Base-by-base conservation (phyloP, 1,284 basidiomycete genomes). In the Pascua guehoae region DNA sequence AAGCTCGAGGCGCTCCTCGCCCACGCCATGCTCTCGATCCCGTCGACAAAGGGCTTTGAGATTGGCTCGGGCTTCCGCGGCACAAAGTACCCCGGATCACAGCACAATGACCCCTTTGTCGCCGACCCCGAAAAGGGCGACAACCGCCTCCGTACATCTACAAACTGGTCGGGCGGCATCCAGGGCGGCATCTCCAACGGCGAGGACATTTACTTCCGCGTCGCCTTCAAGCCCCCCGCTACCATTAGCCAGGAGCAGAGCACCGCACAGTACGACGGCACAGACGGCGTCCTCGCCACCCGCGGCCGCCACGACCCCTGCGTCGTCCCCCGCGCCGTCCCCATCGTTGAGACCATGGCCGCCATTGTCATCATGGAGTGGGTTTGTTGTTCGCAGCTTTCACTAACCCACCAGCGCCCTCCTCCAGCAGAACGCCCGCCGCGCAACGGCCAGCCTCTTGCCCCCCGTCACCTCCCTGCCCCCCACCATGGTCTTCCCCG, bases 151-250 rank as follows among this genome's bases (percentile, higher is more conserved):
- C 87, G 91, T 38, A 98, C 96, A 10, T 74, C 79, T 54, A 93
- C 92, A 49, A 99, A 98, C 81, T 93, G 93, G 90, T 92, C 89
- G 68, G 96, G 96, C 51, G 96, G 96, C 55, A 84, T 98, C 55
- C 96, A 99, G 79, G 96, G 96, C 54, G 96, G 96, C 41, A 98
- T 99, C 76, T 88, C 89, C 56, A 99, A 99, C 75, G 92, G 92
- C 48, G 93, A 98, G 81, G 87, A 93, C 72, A 88, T 99, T 73
- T 98, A 98, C 82, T 98, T 99, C 83, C 84, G 91, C 58, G 83
- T 98, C 67, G 94, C 89, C 2, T 99, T 99, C 86, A 99, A 99
- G 80, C 90, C 91, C 43, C 96, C 96, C 54, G 96, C 96, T 40
- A 99, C 96, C 40, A 99, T 99, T 76, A 89, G 91, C 15, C 93